Conservation (phyloP, 345 rosid species). For the Pugionium cornutum region DNA sequence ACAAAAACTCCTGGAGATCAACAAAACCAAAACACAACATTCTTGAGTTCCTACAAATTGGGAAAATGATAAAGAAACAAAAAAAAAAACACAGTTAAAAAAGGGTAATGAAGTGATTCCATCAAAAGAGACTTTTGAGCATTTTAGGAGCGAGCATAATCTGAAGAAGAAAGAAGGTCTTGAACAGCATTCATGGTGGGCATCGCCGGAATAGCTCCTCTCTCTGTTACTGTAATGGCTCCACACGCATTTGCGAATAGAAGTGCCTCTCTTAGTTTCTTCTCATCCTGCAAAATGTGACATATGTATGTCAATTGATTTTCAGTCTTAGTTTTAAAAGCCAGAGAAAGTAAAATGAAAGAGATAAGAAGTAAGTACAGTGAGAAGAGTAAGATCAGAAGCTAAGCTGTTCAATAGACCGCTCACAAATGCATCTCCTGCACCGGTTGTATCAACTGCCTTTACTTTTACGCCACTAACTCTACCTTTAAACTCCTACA, state of each 20-base stretch:
- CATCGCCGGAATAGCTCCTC: conserved; percentile 94
- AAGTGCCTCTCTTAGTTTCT: conserved; percentile 70
- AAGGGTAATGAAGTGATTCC: neutral
- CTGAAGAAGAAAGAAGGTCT: conserved; percentile 41
- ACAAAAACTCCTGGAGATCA: conserved; percentile 34
- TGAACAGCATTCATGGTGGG: conserved; percentile 74
- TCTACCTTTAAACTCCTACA: conserved; percentile 70
- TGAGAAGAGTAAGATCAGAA: conserved; percentile 49
- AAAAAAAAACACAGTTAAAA: conserved; percentile 17
- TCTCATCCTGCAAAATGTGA: conserved; percentile 62
- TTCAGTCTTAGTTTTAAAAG: neutral
- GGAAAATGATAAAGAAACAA: neutral
- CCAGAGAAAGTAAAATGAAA: neutral
- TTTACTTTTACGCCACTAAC: conserved; percentile 68
- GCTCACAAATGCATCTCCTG: conserved; percentile 83
- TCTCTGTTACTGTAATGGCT: conserved; percentile 76
- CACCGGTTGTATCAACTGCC: conserved; percentile 80
- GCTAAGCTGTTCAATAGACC: conserved; percentile 66
- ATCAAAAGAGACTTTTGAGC: conserved; percentile 19
- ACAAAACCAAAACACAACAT: conserved; percentile 39
- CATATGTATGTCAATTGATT: neutral
- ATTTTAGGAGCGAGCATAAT: conserved; percentile 27
- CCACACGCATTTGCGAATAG: conserved; percentile 85
- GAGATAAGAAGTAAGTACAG: conserved; percentile 35
- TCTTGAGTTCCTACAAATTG: conserved; percentile 34